phyloP scores from a whole-genome alignment of 1,139 yeast species.

The Saccharomyces pastorianus region DNA sequence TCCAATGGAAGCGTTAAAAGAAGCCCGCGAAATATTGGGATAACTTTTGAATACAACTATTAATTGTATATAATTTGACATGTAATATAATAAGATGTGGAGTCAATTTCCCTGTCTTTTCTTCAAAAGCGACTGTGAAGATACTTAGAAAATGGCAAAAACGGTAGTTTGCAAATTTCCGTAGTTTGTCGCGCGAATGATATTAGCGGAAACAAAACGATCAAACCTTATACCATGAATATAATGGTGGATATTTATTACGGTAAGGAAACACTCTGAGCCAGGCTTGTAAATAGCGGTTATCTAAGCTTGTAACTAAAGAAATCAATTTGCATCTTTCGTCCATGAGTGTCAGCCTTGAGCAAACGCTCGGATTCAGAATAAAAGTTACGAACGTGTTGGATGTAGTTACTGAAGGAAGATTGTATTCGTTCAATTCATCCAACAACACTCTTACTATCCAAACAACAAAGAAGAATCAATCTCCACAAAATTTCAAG shows the following conservation, averaged over 20 bases:
- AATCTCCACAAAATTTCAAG: slow-evolving; percentile 36
- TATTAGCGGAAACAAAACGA: neutral
- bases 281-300: neutral
- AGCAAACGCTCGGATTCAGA: slow-evolving; percentile 34
- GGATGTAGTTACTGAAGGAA: slow-evolving; percentile 52
- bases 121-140: neutral
- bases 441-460: slow-evolving; percentile 36
- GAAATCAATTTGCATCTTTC: neutral
- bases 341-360: slow-evolving; percentile 26
- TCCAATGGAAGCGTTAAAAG: slow-evolving; percentile 50
- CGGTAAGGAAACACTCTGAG: neutral
- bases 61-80: slow-evolving; percentile 5
- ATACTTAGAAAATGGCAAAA: neutral
- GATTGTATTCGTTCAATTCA: slow-evolving; percentile 52
- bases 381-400: slow-evolving; percentile 54
- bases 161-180: neutral
- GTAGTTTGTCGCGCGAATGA: neutral
- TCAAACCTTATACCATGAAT: neutral
- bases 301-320: neutral
- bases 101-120: neutral
- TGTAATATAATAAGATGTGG: neutral
- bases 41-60: slow-evolving; percentile 18
- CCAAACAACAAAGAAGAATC: slow-evolving; percentile 25
- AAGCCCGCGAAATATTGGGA: slow-evolving; percentile 38
- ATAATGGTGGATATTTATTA: neutral